phyloP scores from a whole-genome alignment of 306 rosid genomes.

The Morella rubra region DNA sequence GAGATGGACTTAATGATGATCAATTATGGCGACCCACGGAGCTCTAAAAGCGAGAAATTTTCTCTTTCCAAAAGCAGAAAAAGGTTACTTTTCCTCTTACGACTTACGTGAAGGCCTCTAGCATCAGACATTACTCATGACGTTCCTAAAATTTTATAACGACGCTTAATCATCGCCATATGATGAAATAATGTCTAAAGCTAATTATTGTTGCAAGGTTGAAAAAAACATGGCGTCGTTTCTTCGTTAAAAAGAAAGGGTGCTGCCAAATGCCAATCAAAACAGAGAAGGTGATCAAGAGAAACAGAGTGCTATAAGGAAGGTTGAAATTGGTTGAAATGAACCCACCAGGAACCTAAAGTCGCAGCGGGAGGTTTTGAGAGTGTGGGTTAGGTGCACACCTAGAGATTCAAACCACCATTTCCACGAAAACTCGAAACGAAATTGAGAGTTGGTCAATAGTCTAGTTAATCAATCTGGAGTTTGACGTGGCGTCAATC shows the following conservation, averaged over 20 bases:
- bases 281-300: too few relatives aligned
- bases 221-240: background rate
- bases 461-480: too few relatives aligned
- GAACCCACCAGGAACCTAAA: too few relatives aligned
- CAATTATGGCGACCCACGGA: background rate
- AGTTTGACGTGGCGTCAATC: too few relatives aligned
- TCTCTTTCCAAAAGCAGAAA: slow-evolving; percentile 21
- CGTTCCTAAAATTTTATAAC: background rate
- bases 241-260: background rate
- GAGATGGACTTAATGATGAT: background rate
- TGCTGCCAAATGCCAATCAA: too few relatives aligned
- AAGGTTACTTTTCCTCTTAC: background rate
- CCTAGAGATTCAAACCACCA: too few relatives aligned
- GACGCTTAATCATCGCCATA: slow-evolving; percentile 8
- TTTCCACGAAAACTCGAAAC: too few relatives aligned
- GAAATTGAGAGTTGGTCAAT: too few relatives aligned
- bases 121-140: slow-evolving; percentile 11
- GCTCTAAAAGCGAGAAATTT: slow-evolving; percentile 2
- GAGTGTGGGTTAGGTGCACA: too few relatives aligned
- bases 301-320: too few relatives aligned
- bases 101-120: slow-evolving; percentile 1
- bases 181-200: background rate
- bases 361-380: too few relatives aligned
- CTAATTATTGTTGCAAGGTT: background rate
- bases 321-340: too few relatives aligned